Evolutionary conservation across 192 early-diverging fungal genomes (phyloP).

Genomic region (Phycomyces blakesleeanus): DNA sequence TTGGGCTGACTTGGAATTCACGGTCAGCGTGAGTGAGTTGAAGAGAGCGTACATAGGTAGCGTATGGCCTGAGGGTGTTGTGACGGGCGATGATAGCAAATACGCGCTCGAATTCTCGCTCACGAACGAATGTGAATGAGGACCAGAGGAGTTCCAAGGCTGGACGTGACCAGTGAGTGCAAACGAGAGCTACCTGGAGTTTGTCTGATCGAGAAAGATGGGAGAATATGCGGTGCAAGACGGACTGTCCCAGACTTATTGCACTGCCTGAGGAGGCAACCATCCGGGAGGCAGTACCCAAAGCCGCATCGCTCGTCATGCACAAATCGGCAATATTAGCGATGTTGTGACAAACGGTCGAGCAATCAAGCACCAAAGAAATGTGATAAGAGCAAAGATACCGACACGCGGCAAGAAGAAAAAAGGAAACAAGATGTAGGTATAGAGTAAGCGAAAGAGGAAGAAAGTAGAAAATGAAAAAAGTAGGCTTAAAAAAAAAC

Average conservation of each 20-base stretch:
- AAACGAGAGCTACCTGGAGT: conserved; percentile 7
- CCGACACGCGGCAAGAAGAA: too few relatives aligned
- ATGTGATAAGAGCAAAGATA: too few relatives aligned
- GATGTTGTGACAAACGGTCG: too few relatives aligned
- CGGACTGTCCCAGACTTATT: conserved; percentile 7
- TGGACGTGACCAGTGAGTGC: conserved; percentile 20
- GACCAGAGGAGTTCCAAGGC: conserved; percentile 23
- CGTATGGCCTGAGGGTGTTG: conserved; percentile 17
- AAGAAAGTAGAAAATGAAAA: too few relatives aligned
- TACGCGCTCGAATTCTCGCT: conserved; percentile 29
- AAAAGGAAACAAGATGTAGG: too few relatives aligned
- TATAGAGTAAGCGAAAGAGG: too few relatives aligned
- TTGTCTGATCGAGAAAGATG: conserved; percentile 10
- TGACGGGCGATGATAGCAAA: conserved; percentile 24
- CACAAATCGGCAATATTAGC: neutral
- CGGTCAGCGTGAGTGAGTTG: conserved; percentile 28
- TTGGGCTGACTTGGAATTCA: conserved; percentile 23
- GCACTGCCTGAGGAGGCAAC: neutral
- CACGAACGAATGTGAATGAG: conserved; percentile 22
- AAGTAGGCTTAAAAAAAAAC: too few relatives aligned
- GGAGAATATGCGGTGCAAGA: conserved; percentile 5
- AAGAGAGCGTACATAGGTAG: conserved; percentile 16
- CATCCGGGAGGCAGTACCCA: conserved; percentile 7
- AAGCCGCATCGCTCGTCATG: conserved; percentile 24
- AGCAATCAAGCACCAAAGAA: too few relatives aligned